phyloP scores from a whole-genome alignment of 1,139 yeast species.

The Candida sanyaensis region DNA sequence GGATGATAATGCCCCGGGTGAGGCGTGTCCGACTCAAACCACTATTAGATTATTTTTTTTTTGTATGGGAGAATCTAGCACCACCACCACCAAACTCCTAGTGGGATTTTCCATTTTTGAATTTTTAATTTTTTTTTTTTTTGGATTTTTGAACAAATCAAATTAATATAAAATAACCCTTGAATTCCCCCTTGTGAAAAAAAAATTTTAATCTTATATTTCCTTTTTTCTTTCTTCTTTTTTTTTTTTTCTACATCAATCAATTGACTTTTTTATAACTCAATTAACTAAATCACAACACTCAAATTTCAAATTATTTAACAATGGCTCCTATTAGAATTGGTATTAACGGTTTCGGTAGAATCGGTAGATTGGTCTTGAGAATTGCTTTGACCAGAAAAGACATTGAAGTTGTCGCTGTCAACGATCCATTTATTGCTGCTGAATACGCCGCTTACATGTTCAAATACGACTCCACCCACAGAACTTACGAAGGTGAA shows the following conservation, averaged over 20 bases:
- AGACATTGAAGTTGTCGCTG: slow-evolving; percentile 75
- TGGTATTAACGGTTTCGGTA: slow-evolving; percentile 91
- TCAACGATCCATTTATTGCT: slow-evolving; percentile 83
- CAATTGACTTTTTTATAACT: slow-evolving; percentile 11
- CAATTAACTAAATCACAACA: slow-evolving; percentile 5
- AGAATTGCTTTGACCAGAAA: slow-evolving; percentile 73
- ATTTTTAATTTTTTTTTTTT: too few relatives aligned
- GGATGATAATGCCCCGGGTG: slow-evolving; percentile 9
- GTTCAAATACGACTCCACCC: slow-evolving; percentile 89
- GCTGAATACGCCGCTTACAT: slow-evolving; percentile 84
- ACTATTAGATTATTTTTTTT: not conserved
- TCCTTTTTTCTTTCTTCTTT: slow-evolving; percentile 3
- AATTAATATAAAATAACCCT: slow-evolving; percentile 7
- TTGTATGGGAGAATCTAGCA: not conserved
- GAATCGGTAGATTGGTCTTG: slow-evolving; percentile 84
- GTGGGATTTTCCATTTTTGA: too few relatives aligned
- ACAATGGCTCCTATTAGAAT: slow-evolving; percentile 44
- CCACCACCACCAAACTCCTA: not conserved
- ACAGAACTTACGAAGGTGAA: slow-evolving; percentile 73
- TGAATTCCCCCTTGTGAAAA: slow-evolving; percentile 4
- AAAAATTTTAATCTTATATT: not conserved
- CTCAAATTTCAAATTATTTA: slow-evolving; percentile 4
- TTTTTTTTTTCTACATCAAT: slow-evolving; percentile 4
- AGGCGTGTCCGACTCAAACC: slow-evolving; percentile 5
- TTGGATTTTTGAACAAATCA: not conserved